Base-by-base conservation (phyloP, 305 asterid genomes). In the Solanum hybrid region DNA sequence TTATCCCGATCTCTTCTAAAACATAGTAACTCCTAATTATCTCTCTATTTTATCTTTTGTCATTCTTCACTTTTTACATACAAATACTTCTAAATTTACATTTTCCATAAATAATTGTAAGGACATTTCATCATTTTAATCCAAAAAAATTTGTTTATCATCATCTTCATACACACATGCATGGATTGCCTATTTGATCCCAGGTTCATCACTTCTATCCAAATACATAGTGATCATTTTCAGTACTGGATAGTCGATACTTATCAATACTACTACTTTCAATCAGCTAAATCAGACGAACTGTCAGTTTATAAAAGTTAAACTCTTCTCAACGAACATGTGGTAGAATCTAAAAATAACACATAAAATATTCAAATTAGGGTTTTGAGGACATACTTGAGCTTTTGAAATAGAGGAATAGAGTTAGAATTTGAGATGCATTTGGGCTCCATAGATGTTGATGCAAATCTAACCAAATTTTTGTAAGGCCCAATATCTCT, bases 401-500 rank as follows among this genome's bases (percentile, higher is more conserved):
- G 81, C 92, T 95, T 96, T 85, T 96, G 96, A 60, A 96, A 95
- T 11, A 96, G 90, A 87, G 97, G 95, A 26, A 93, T 90, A 5
- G 98, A 95, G 85, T 90, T 96, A 1, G 98, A 94, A 56, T 89
- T 96, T 5, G 96, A 97, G 85, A 96, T 95, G 90, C 95, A 94
- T 92, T 96, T 96, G 32, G 96, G 90, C 90, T 95, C 97, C 95
- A 96, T 92, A 27, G 97, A 94, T 88, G 91, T 92, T 27, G 98
- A 90, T 7, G 94, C 92, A 92, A 96, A 93, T 88, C 94, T 89
- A 64, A 94, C 96, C 93, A 96, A 94, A 92, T 96, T 96, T 91
- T 96, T 96, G 66, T 96, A 96, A 40, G 98, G 98, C 22, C 99
- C 99, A 87, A 96, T 93, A 27, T 96, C 98, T 92, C 98, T 94